A percentile compares a stretch with the other conserved stretches of the same genome.
Conservation (phyloP, 352 stramenopile species). For the Pythium grandisporangium region DNA sequence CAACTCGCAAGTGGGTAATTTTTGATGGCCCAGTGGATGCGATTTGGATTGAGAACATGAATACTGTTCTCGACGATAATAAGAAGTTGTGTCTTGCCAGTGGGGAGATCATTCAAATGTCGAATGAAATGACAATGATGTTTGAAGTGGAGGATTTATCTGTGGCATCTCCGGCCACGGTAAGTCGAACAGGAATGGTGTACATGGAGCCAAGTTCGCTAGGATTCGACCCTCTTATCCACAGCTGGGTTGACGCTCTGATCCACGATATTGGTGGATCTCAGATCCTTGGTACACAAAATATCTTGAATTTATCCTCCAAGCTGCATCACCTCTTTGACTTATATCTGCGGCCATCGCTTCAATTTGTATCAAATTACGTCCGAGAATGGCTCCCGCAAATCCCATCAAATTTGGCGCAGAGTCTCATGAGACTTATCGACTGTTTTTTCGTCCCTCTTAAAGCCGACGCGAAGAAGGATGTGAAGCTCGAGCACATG, state of each 20-base stretch:
- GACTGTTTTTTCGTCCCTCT: slow-evolving; percentile 86
- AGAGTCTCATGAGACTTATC: slow-evolving; percentile 87
- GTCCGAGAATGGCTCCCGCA: slow-evolving; percentile 90
- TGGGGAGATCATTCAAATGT: slow-evolving; percentile 93
- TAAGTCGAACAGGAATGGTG: slow-evolving; percentile 92
- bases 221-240: slow-evolving; percentile 85
- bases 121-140: slow-evolving; percentile 95
- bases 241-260: slow-evolving; percentile 83
- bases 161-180: slow-evolving; percentile 90
- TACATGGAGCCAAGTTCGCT: slow-evolving; percentile 94
- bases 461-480: slow-evolving; percentile 83
- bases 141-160: slow-evolving; percentile 94
- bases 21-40: slow-evolving; percentile 94
- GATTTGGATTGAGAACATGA: slow-evolving; percentile 98
- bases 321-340: slow-evolving; percentile 81
- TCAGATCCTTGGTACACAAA: slow-evolving; percentile 21
- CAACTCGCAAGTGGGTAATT: slow-evolving; percentile 92
- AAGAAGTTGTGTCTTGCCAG: slow-evolving; percentile 93
- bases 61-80: slow-evolving; percentile 95
- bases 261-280: slow-evolving; percentile 39
- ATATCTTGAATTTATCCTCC: slow-evolving; percentile 37
- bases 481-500: slow-evolving; percentile 61
- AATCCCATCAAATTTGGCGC: slow-evolving; percentile 86
- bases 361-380: slow-evolving; percentile 82
- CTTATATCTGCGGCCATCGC: slow-evolving; percentile 62